Conservation (phyloP, 2,329 filamentous ascomycete genomes). For the Amauroascus niger region DNA sequence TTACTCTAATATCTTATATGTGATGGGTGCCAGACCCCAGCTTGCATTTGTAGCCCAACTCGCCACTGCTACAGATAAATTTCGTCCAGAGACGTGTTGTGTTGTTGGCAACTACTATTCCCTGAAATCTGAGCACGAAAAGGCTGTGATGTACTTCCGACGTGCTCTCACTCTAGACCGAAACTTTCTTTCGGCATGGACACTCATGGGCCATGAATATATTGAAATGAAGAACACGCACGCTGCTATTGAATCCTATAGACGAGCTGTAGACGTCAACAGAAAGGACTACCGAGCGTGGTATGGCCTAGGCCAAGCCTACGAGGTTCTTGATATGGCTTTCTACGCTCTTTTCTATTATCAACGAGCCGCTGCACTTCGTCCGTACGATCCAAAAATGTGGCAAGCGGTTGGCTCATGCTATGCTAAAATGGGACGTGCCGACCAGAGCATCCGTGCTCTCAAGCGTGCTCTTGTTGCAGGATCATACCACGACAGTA, state of each 20-base stretch:
- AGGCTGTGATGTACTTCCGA: slow-evolving; percentile 95
- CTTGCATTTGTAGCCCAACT: slow-evolving; percentile 86
- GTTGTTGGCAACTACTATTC: slow-evolving; percentile 98
- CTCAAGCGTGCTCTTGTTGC: slow-evolving; percentile 85
- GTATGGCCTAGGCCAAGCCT: slow-evolving; percentile 95
- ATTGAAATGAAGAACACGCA: slow-evolving; percentile 98
- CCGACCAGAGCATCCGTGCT: slow-evolving; percentile 86
- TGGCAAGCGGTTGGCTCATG: slow-evolving; percentile 95
- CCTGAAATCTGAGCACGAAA: slow-evolving; percentile 87
- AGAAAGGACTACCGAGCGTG: slow-evolving; percentile 93
- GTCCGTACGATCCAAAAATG: slow-evolving; percentile 97
- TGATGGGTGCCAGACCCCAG: slow-evolving; percentile 78
- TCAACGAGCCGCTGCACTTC: slow-evolving; percentile 81
- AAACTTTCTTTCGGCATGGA: slow-evolving; percentile 90
- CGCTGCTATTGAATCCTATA: slow-evolving; percentile 92
- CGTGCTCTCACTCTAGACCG: slow-evolving; percentile 83
- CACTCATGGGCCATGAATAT: slow-evolving; percentile 96
- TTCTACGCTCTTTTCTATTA: slow-evolving; percentile 97
- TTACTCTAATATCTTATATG: slow-evolving; percentile 95
- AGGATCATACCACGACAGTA: slow-evolving; percentile 72
- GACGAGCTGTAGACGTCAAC: slow-evolving; percentile 90
- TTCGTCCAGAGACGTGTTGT: slow-evolving; percentile 91
- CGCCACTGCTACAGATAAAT: slow-evolving; percentile 85
- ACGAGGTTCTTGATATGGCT: slow-evolving; percentile 96
- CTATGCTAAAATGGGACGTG: slow-evolving; percentile 76